A percentile compares a stretch with the other conserved stretches of the same genome.
phyloP scores from a whole-genome alignment of 106 monocot species.

The Apostasia shenzhenica region DNA sequence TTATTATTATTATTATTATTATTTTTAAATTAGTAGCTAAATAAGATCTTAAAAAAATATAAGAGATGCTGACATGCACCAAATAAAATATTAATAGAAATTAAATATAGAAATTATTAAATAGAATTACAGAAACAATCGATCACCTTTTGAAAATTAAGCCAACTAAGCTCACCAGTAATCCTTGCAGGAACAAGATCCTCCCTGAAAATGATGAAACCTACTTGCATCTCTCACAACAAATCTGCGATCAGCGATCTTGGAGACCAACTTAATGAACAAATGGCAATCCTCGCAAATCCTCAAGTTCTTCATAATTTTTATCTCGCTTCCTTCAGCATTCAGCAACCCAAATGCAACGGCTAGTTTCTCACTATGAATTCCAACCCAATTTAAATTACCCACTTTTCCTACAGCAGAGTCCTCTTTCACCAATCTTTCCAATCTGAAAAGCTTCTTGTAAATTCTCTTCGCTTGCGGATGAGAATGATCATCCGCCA shows the following conservation, averaged over 20 bases:
- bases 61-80: too few relatives aligned
- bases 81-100: too few relatives aligned
- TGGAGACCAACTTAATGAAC: constrained; percentile 45
- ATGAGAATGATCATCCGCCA: constrained; percentile 80
- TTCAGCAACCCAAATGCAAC: constrained; percentile 66
- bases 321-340: constrained; percentile 52
- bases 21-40: too few relatives aligned
- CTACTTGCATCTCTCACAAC: constrained; percentile 76
- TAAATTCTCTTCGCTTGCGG: constrained; percentile 42
- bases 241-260: constrained; percentile 25
- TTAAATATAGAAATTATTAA: too few relatives aligned
- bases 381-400: constrained; percentile 11
- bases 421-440: constrained; percentile 14
- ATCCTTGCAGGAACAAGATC: constrained; percentile 70
- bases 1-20: too few relatives aligned
- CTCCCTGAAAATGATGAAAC: constrained; percentile 66
- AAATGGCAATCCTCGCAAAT: constrained; percentile 71
- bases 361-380: constrained; percentile 77
- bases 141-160: not conserved
- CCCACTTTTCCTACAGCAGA: not conserved
- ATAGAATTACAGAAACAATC: too few relatives aligned
- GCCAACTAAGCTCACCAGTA: constrained; percentile 42
- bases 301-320: constrained; percentile 82
- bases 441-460: constrained; percentile 30
- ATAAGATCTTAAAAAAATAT: too few relatives aligned